Conservation (phyloP, 371 early-diverging fungal genomes). For the Dinochytrium kinnereticum region DNA sequence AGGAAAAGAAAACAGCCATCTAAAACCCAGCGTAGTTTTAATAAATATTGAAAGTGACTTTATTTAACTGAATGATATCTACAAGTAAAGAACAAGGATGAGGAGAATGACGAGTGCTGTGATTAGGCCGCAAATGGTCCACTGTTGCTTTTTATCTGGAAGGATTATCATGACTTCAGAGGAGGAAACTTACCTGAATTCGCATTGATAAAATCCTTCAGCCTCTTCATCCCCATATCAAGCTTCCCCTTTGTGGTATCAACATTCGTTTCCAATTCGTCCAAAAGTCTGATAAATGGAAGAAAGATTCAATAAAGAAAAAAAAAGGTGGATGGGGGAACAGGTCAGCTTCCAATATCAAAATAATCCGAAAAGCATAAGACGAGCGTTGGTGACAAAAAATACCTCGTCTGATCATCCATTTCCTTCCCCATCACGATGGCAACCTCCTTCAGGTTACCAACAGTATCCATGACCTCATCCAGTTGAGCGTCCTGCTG, state of each 20-base stretch:
- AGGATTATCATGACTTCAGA: slow-evolving; percentile 17
- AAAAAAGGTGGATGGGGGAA: no score
- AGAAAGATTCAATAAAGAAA: slow-evolving; percentile 25
- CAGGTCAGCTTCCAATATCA: no score
- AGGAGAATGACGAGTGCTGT: slow-evolving; percentile 58
- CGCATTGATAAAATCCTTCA: slow-evolving; percentile 57
- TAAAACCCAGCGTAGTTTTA: no score
- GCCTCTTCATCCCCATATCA: slow-evolving; percentile 51
- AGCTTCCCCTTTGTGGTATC: slow-evolving; percentile 57
- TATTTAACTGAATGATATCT: no score
- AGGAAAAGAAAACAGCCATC: no score
- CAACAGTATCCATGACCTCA: slow-evolving; percentile 61
- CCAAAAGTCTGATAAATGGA: slow-evolving; percentile 48
- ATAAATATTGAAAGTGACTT: no score
- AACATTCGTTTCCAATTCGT: slow-evolving; percentile 59
- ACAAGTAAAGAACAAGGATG: slow-evolving; percentile 43
- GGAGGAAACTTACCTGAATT: slow-evolving; percentile 47
- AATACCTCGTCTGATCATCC: slow-evolving; percentile 65
- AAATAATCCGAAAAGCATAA: no score
- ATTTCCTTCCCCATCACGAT: slow-evolving; percentile 67
- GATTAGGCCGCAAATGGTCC: slow-evolving; percentile 56
- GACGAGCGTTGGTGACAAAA: no score
- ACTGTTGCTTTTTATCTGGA: slow-evolving; percentile 54
- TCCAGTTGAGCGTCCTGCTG: slow-evolving; percentile 69
- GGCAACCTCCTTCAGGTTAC: slow-evolving; percentile 67